A percentile compares a stretch with the other conserved stretches of the same genome.
Evolutionary conservation across 2,329 filamentous ascomycete species (phyloP).

Genomic region (Emmonsiellopsis sp.): DNA sequence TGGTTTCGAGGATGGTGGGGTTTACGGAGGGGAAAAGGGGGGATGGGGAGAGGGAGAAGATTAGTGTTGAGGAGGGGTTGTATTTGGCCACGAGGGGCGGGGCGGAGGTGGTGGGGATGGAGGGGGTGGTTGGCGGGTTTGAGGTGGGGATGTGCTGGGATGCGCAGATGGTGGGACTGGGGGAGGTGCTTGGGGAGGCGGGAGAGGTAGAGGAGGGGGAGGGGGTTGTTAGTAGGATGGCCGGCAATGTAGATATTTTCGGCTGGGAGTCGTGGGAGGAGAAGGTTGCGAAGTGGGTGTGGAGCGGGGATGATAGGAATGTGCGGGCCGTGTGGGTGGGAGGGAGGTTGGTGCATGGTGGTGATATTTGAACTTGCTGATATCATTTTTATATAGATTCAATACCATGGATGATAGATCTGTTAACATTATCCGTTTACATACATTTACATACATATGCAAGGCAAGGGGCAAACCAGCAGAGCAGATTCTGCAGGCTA

Average conservation of each 20-base stretch:
- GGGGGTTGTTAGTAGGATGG: conserved; percentile 33
- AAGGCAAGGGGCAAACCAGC: too few relatives aligned
- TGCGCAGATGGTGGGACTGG: conserved; percentile 69
- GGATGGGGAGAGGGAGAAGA: conserved; percentile 39
- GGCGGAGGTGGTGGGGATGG: conserved; percentile 68
- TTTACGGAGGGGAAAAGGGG: conserved; percentile 35
- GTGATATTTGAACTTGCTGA: background rate
- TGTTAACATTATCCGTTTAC: too few relatives aligned
- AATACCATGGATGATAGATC: too few relatives aligned
- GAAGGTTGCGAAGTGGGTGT: conserved; percentile 86
- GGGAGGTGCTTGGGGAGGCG: conserved; percentile 25
- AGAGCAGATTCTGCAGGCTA: too few relatives aligned
- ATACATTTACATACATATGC: too few relatives aligned
- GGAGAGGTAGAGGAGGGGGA: conserved; percentile 26
- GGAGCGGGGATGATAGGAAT: conserved; percentile 86
- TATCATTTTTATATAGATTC: background rate
- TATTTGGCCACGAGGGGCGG: conserved; percentile 85
- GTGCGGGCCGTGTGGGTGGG: conserved; percentile 82
- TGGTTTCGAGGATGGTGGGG: conserved; percentile 65
- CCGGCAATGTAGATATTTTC: conserved; percentile 70
- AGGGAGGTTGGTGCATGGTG: conserved; percentile 65
- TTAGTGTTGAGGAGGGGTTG: conserved; percentile 77
- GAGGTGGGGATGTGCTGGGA: conserved; percentile 85
- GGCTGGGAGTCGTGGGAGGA: conserved; percentile 87
- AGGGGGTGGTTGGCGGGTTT: conserved; percentile 65